Conservation (phyloP, 805 yeast species). For the Saitoella complicata region DNA sequence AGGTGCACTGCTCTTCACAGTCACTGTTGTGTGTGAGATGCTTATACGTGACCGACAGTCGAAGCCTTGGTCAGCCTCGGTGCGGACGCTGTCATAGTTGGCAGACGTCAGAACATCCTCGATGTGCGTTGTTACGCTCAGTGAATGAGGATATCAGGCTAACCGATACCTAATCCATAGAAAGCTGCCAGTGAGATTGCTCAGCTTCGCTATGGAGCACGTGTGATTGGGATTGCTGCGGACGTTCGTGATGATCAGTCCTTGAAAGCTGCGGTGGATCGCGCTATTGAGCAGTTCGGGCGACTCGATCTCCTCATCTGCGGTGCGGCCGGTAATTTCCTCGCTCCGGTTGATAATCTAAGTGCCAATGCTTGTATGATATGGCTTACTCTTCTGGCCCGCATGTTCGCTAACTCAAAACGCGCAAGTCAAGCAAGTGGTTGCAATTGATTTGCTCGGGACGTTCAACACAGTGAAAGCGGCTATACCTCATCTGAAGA, state of each 20-base stretch:
- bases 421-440: slow-evolving; percentile 46
- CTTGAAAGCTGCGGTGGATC: slow-evolving; percentile 45
- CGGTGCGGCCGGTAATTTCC: slow-evolving; percentile 92
- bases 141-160: neutral
- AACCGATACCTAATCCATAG: slow-evolving; percentile 5
- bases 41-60: slow-evolving; percentile 84
- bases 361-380: slow-evolving; percentile 52
- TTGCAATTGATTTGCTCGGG: slow-evolving; percentile 76
- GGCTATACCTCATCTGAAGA: slow-evolving; percentile 43
- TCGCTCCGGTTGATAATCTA: slow-evolving; percentile 61
- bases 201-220: slow-evolving; percentile 39
- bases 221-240: slow-evolving; percentile 53
- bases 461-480: slow-evolving; percentile 85
- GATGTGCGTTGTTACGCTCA: slow-evolving; percentile 7
- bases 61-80: slow-evolving; percentile 75
- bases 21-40: slow-evolving; percentile 26
- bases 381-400: too few species aligned
- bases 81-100: slow-evolving; percentile 72
- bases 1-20: neutral
- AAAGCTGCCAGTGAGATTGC: slow-evolving; percentile 51
- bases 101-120: slow-evolving; percentile 58
- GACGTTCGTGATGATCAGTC: slow-evolving; percentile 63
- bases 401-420: too few species aligned
- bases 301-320: slow-evolving; percentile 75
- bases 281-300: slow-evolving; percentile 54